Evolutionary conservation across 2,329 filamentous ascomycete genomes (phyloP).

Genomic region (Ophiostoma montium): DNA sequence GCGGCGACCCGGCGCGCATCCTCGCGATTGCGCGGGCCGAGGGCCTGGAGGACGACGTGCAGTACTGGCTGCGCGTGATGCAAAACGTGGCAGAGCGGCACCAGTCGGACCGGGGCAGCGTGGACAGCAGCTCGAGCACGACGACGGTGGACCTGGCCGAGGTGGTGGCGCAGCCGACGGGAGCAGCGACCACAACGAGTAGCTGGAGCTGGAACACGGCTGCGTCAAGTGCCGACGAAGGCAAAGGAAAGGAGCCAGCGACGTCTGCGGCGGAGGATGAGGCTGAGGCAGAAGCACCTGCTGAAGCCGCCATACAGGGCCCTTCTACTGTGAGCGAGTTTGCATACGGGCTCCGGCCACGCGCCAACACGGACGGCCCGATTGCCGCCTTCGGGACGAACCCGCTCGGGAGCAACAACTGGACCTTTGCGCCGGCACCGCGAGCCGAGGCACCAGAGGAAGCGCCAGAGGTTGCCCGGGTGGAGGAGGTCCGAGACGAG

Average conservation of each 20-base stretch:
- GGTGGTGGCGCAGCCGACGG: background rate
- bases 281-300: background rate
- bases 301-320: no score
- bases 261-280: background rate
- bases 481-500: no score
- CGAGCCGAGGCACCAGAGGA: no score
- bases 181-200: background rate
- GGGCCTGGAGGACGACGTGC: conserved; percentile 41
- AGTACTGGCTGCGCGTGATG: conserved; percentile 44
- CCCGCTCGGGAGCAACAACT: conserved; percentile 45
- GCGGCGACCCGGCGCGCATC: conserved; percentile 44
- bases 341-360: conserved; percentile 25
- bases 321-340: background rate
- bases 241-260: background rate
- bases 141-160: background rate
- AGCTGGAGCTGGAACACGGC: no score
- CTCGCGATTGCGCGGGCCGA: conserved; percentile 48
- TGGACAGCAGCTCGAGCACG: background rate
- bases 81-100: background rate
- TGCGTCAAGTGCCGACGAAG: no score
- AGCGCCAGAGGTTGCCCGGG: no score
- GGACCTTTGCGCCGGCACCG: conserved; percentile 30
- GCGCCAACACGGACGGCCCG: conserved; percentile 44
- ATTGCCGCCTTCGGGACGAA: conserved; percentile 29
- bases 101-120: background rate